Base-by-base conservation (phyloP, 495 filamentous ascomycete species). In the Annulohypoxylon moriforme region DNA sequence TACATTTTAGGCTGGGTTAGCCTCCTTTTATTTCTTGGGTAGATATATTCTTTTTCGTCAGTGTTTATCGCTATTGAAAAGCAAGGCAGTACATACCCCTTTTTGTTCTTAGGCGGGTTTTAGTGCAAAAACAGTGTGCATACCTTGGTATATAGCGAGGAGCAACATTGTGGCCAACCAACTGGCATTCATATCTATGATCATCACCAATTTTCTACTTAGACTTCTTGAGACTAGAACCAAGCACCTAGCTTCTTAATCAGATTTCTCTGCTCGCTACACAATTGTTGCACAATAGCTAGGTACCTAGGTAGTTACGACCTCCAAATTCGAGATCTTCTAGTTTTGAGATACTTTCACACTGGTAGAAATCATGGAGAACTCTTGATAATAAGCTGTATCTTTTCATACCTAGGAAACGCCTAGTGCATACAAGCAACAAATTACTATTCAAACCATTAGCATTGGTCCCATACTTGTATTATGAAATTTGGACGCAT, bases 31-130 rank as follows among this genome's bases (percentile, higher is more conserved):
- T 31, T 47, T n/a, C 31, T 44, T 36, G 18, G 4, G 7, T 68
- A 29, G 27, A 14, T 64, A 38, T 58, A 42, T 16, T n/a, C n/a
- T n/a, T 29, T 29, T 29, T 29, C 3, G 27, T 29, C 11, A 2
- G 20, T 49, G 13, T 40, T n/a, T 25, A 22, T 63, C 33, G 18
- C 46, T 25, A 25, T 49, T 29, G 46, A 67, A 60, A 69, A 56
- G 59, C 53, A 60, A 69, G 49, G 67, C 62, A 67, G 70, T 70
- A 74, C 74, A 74, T 75, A 73, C 61, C 66, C 62, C 34, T 18
- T 27, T 44, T 58, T 67, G 60, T 14, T 52, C 55, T 50, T n/a
- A n/a, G n/a, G n/a, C n/a, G n/a, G n/a, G n/a, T n/a, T n/a, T n/a
- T n/a, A n/a, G n/a, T n/a, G n/a, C n/a, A n/a, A n/a, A n/a, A n/a